Evolutionary conservation across 2,329 filamentous ascomycete species (phyloP).

Genomic region (Esteya vermicola): DNA sequence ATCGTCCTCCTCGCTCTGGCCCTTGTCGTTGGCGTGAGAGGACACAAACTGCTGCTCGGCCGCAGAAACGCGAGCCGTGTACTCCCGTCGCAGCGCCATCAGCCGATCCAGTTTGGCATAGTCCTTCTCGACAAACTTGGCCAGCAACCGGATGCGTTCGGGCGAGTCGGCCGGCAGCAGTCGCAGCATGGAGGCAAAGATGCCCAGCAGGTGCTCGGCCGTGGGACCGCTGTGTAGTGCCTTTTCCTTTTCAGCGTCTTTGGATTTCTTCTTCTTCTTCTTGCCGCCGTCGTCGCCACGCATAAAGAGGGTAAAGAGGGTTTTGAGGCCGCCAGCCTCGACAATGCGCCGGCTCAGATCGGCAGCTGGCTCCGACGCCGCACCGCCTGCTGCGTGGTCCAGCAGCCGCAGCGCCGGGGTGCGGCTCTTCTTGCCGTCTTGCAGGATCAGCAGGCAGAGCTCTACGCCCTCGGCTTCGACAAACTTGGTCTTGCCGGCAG

Average conservation of each 20-base stretch:
- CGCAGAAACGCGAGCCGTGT: conserved; percentile 43
- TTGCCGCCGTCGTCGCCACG: conserved; percentile 36
- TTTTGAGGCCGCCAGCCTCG: conserved; percentile 72
- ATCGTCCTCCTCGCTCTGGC: conserved; percentile 42
- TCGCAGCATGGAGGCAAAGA: conserved; percentile 72
- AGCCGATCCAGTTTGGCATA: conserved; percentile 73
- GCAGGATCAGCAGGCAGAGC: conserved; percentile 80
- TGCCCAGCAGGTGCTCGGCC: conserved; percentile 68
- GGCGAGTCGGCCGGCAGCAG: conserved; percentile 64
- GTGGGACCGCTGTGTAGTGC: conserved; percentile 44
- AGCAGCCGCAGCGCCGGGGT: conserved; percentile 55
- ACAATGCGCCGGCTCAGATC: conserved; percentile 64
- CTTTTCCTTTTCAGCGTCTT: not conserved
- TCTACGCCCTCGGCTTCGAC: conserved; percentile 85
- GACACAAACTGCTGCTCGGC: conserved; percentile 50
- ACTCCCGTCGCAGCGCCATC: conserved; percentile 56
- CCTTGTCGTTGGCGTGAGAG: too few relatives aligned
- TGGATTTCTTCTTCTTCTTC: conserved; percentile 4
- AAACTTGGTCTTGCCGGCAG: conserved; percentile 60
- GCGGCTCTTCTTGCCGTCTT: conserved; percentile 67
- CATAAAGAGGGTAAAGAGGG: conserved; percentile 76
- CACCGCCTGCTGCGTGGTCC: conserved; percentile 59
- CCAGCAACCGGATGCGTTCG: conserved; percentile 67
- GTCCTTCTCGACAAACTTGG: conserved; percentile 91
- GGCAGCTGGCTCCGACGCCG: conserved; percentile 7